Conservation (phyloP, 129 eudicot species). For the Artemisia tridentata region DNA sequence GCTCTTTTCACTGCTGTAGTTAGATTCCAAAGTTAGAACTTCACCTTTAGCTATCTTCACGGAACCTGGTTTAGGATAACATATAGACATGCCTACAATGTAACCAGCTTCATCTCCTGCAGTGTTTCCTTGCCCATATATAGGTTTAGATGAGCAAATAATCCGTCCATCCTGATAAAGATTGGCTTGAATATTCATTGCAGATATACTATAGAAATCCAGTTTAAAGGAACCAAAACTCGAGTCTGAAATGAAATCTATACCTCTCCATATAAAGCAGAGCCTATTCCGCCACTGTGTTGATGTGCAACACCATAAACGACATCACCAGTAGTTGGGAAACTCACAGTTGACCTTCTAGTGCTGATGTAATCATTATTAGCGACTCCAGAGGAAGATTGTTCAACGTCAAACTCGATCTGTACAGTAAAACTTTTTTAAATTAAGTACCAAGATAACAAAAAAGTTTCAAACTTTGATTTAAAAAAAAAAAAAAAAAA, state of each 20-base stretch:
- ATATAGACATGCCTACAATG: slow-evolving; percentile 77
- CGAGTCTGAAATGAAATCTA: background rate
- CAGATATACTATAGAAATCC: too few species aligned
- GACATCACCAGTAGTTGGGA: slow-evolving; percentile 60
- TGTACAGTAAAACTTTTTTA: slow-evolving; percentile 11
- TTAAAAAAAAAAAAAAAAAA: too few species aligned
- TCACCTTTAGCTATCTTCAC: slow-evolving; percentile 51
- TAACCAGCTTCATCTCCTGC: slow-evolving; percentile 79
- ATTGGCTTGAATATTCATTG: too few species aligned
- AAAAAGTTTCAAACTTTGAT: too few species aligned
- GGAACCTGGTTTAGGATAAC: slow-evolving; percentile 73
- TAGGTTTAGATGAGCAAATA: slow-evolving; percentile 60
- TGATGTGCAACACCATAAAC: slow-evolving; percentile 71
- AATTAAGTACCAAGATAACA: background rate
- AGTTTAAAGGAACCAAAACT: too few species aligned
- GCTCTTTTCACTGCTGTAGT: slow-evolving; percentile 45
- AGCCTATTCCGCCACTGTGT: slow-evolving; percentile 58
- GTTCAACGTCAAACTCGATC: slow-evolving; percentile 55
- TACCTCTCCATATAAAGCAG: slow-evolving; percentile 53
- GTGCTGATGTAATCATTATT: slow-evolving; percentile 33
- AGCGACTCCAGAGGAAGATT: slow-evolving; percentile 35
- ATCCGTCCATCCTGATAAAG: slow-evolving; percentile 53
- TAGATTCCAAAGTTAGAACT: slow-evolving; percentile 50
- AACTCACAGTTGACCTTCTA: slow-evolving; percentile 32
- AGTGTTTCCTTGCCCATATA: slow-evolving; percentile 59